Percentiles rank a stretch among this genome's conserved stretches.
phyloP scores from a whole-genome alignment of 139 green algal species.

The Gonium pectorale region DNA sequence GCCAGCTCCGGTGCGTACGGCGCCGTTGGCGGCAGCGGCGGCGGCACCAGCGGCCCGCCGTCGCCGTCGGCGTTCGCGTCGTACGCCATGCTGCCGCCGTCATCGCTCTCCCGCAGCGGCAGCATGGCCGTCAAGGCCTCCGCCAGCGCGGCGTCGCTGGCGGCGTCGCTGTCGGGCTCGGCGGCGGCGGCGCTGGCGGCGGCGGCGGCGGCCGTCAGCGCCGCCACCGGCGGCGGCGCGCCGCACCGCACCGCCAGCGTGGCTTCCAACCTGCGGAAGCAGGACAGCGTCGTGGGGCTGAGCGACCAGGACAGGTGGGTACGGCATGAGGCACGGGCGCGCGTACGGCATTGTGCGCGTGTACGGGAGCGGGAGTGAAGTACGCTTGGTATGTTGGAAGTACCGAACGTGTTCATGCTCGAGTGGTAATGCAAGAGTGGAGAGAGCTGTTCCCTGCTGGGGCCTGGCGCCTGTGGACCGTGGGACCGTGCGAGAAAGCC shows the following conservation, averaged over 20 bases:
- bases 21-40: background rate
- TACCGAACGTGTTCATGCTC: background rate
- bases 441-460: too few relatives aligned
- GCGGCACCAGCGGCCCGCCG: too few relatives aligned
- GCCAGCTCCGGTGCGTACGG: background rate
- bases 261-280: constrained; percentile 6
- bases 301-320: constrained; percentile 20
- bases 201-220: background rate
- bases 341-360: background rate
- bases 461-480: too few relatives aligned
- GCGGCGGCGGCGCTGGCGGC: background rate
- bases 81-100: too few relatives aligned
- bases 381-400: background rate
- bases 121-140: too few relatives aligned
- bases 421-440: too few relatives aligned
- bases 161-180: background rate
- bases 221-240: background rate
- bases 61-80: too few relatives aligned
- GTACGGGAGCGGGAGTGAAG: background rate
- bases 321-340: too few relatives aligned
- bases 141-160: background rate
- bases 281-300: constrained; percentile 21
- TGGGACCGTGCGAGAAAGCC: too few relatives aligned
- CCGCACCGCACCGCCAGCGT: too few relatives aligned
- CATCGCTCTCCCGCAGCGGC: too few relatives aligned